Evolutionary conservation across 495 filamentous ascomycete genomes (phyloP).

Genomic region (Hypoxylon subgilvum): DNA sequence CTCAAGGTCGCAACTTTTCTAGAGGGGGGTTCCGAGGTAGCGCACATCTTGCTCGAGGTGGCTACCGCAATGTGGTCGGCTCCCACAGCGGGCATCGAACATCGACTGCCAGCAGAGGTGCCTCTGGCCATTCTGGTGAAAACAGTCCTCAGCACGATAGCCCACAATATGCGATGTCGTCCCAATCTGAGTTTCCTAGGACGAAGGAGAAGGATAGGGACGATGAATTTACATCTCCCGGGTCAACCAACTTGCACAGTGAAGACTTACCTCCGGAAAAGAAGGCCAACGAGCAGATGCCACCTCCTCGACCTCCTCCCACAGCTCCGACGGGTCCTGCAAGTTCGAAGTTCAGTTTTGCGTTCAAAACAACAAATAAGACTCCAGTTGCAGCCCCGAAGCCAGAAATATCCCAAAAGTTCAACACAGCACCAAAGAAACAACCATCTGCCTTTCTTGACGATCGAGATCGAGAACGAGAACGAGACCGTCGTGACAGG

Average conservation of each 20-base stretch:
- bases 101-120: slow-evolving; percentile 50
- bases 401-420: slow-evolving; percentile 73
- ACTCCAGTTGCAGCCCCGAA: slow-evolving; percentile 65
- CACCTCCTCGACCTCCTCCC: slow-evolving; percentile 56
- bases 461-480: slow-evolving; percentile 52
- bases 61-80: slow-evolving; percentile 55
- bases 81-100: slow-evolving; percentile 61
- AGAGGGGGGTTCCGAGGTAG: slow-evolving; percentile 52
- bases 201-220: slow-evolving; percentile 44
- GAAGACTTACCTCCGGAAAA: slow-evolving; percentile 64
- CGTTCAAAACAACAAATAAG: slow-evolving; percentile 75
- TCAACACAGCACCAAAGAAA: slow-evolving; percentile 62
- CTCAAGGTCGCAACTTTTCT: slow-evolving; percentile 59
- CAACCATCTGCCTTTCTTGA: slow-evolving; percentile 35
- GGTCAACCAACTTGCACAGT: slow-evolving; percentile 66
- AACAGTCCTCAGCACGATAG: slow-evolving; percentile 38
- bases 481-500: slow-evolving; percentile 17
- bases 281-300: slow-evolving; percentile 52
- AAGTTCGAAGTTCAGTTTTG: slow-evolving; percentile 85
- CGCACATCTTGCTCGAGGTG: slow-evolving; percentile 43
- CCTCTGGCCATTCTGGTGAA: slow-evolving; percentile 44
- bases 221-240: slow-evolving; percentile 65
- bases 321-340: slow-evolving; percentile 58
- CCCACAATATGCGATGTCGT: slow-evolving; percentile 42
- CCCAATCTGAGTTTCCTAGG: slow-evolving; percentile 20